These are phyloP conservation scores for Pneumocystis oryctolagi DNA, from an alignment of 1,139 yeast species.

Conservation along the genomic window DNA sequence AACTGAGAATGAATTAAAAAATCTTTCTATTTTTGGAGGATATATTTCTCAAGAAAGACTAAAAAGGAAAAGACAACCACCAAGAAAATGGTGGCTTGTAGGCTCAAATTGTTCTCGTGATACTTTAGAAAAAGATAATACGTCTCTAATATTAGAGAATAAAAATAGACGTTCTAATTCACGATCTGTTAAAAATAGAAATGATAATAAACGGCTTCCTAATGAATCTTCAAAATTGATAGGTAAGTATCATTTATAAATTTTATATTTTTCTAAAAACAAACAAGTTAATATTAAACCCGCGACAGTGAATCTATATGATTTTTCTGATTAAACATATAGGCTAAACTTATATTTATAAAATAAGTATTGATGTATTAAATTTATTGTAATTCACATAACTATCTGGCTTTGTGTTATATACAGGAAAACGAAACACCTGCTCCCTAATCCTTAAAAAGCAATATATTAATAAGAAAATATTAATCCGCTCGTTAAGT, in stretches of 20 bases:
- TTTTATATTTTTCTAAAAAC: not conserved
- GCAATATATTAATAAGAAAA: not conserved
- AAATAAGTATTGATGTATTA: not conserved
- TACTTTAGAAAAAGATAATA: not conserved
- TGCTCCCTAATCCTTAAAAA: not conserved
- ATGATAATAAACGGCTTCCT: not conserved
- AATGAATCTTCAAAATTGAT: not conserved
- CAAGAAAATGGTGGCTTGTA: slow-evolving; percentile 1
- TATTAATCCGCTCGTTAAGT: not conserved
- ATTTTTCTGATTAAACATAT: not conserved
- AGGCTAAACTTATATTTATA: not conserved
- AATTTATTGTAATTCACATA: not conserved
- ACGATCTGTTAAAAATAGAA: not conserved
- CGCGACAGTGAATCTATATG: not conserved
- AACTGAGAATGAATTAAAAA: not conserved
- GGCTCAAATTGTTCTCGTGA: not conserved
- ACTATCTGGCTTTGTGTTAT: not conserved
- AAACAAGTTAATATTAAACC: not conserved
- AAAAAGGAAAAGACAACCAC: not conserved
- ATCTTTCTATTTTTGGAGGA: not conserved
- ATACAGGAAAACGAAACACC: not conserved
- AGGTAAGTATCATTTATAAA: not conserved
- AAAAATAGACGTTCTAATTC: not conserved
- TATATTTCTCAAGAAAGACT: not conserved
- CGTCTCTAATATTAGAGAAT: not conserved